Base-by-base conservation (phyloP, 1,139 yeast species). In the Taiozyma sp. region DNA sequence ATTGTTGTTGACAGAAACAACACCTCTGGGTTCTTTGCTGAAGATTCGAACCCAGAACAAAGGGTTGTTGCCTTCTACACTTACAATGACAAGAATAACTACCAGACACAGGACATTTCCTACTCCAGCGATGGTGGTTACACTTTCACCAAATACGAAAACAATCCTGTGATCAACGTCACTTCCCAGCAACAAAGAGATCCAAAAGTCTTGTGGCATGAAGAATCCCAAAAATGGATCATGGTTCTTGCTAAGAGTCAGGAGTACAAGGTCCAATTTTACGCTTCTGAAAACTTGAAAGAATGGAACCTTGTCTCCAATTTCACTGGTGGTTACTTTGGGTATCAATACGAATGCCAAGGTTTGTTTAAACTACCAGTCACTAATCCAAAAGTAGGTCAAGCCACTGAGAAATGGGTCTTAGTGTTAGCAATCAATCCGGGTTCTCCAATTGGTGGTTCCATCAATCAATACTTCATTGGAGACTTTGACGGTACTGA, bases 201-300 rank as follows among this genome's bases (percentile, higher is more conserved):
- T 54, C 76, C 76, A 16, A 70, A 71, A 55, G 76, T 72, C 5
- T 62, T 69, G 48, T 71, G 74, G 73, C 69, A 69, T 47, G 66
- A 58, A 16, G 63, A 60, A 36, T 55, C 66, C 12, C 45, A 58
- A 36, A 62, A 65, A 48, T 72, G 75, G 75, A 59, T 70, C 43
- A 68, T 71, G 72, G 62, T 65, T 6, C 64, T 69, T 29, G 73
- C 70, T 14, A 55, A 61, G 43, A 53, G 72, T 9, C 73, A 70
- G 43, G 64, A 67, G 47, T 72, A 62, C 56, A 61, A 63, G 44
- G 54, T 71, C 29, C 62, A 59, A 44, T 63, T 72, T 46, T 71
- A 63, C 54, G 59, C 66, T 14, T 69, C 74, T 12, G 39, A 51
- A 5, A 60, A 72, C 53, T 56, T 71, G 52, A 61, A 53, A 24